phyloP scores from a whole-genome alignment of 768 basidiomycete species.

The Termitomyces sp. region DNA sequence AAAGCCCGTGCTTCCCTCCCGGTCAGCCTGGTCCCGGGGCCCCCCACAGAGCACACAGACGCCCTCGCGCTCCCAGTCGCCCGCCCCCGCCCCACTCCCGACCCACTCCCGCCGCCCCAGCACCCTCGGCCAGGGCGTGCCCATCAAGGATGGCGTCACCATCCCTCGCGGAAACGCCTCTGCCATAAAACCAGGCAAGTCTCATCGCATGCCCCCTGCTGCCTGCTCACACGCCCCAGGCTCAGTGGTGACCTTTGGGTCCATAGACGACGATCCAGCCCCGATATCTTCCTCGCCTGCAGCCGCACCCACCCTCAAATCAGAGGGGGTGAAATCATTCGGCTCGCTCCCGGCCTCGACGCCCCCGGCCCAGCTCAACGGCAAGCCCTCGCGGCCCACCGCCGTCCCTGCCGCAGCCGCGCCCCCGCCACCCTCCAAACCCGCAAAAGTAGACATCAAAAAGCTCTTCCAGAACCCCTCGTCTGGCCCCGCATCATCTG shows the following conservation, averaged over 20 bases:
- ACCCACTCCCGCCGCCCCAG: slow-evolving; percentile 74
- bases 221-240: slow-evolving; percentile 33
- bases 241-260: slow-evolving; percentile 84
- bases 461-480: slow-evolving; percentile 62
- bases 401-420: slow-evolving; percentile 28
- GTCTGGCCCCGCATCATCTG: slow-evolving; percentile 34
- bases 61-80: slow-evolving; percentile 77
- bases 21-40: slow-evolving; percentile 91
- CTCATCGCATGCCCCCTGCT: too few relatives aligned
- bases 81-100: slow-evolving; percentile 47
- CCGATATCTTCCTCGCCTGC: slow-evolving; percentile 84
- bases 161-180: slow-evolving; percentile 65
- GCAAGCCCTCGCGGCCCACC: slow-evolving; percentile 41
- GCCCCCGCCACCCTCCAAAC: slow-evolving; percentile 38
- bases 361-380: slow-evolving; percentile 67
- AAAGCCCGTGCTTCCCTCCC: slow-evolving; percentile 73
- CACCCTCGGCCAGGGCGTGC: slow-evolving; percentile 30
- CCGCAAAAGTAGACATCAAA: slow-evolving; percentile 51
- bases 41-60: slow-evolving; percentile 69
- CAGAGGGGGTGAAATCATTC: slow-evolving; percentile 78
- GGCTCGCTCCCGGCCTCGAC: slow-evolving; percentile 79
- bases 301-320: slow-evolving; percentile 59
- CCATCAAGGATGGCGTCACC: slow-evolving; percentile 78
- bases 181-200: slow-evolving; percentile 66
- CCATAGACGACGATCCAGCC: slow-evolving; percentile 79